Evolutionary conservation across 495 filamentous ascomycete species (phyloP).

Genomic region (Aspergillus coremiiformis): DNA sequence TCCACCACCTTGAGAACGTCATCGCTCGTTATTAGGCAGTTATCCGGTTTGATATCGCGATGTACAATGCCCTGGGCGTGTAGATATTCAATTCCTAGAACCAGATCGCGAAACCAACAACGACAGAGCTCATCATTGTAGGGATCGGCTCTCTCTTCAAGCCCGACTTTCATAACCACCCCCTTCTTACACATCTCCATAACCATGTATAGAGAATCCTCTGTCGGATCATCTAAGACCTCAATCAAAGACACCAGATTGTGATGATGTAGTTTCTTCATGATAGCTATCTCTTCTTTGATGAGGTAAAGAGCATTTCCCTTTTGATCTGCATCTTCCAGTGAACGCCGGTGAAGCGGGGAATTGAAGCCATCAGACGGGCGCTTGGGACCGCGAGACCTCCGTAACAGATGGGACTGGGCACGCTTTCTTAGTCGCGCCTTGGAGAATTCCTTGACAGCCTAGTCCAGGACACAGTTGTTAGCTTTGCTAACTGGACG

Average conservation of each 20-base stretch:
- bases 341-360: slow-evolving; percentile 47
- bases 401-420: slow-evolving; percentile 82
- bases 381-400: slow-evolving; percentile 48
- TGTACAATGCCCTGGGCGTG: slow-evolving; percentile 94
- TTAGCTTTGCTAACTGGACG: background rate
- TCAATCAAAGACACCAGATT: slow-evolving; percentile 92
- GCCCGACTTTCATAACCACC: slow-evolving; percentile 90
- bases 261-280: slow-evolving; percentile 94
- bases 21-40: slow-evolving; percentile 81
- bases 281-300: slow-evolving; percentile 94
- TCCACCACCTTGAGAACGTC: slow-evolving; percentile 95
- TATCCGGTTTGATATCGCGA: slow-evolving; percentile 97
- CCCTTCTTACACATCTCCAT: slow-evolving; percentile 99
- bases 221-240: slow-evolving; percentile 88
- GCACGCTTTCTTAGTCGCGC: slow-evolving; percentile 82
- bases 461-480: slow-evolving; percentile 42
- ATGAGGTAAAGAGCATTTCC: slow-evolving; percentile 82
- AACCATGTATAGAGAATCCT: slow-evolving; percentile 97
- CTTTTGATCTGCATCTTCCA: slow-evolving; percentile 48
- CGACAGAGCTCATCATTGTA: slow-evolving; percentile 80
- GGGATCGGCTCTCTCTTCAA: slow-evolving; percentile 76
- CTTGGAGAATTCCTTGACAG: slow-evolving; percentile 97
- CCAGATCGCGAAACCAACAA: slow-evolving; percentile 90
- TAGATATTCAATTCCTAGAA: slow-evolving; percentile 92
- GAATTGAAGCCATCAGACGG: slow-evolving; percentile 57